Conservation (phyloP, 1,284 basidiomycete genomes). For the Meripilus lineatus region DNA sequence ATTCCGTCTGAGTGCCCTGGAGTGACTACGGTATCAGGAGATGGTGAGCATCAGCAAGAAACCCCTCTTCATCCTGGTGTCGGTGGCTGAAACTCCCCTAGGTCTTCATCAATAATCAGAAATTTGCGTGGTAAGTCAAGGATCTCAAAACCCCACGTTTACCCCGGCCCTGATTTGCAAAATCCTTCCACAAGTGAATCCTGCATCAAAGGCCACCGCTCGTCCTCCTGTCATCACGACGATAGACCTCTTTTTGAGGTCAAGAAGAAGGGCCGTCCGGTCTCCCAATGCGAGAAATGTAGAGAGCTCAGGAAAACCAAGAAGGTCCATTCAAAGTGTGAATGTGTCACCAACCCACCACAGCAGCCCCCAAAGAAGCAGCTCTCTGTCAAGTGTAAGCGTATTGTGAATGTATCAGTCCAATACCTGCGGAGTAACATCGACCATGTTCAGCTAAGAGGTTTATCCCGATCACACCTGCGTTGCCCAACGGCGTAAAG, state of each 20-base stretch:
- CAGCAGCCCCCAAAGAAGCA: constrained; percentile 10
- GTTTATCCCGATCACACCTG: constrained; percentile 24
- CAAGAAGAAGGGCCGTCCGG: constrained; percentile 77
- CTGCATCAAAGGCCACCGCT: constrained; percentile 82
- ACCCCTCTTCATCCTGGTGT: too few species aligned
- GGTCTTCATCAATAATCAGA: constrained; percentile 78
- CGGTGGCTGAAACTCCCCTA: too few species aligned
- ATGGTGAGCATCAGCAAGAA: too few species aligned
- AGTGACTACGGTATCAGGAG: too few species aligned
- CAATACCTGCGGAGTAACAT: background rate
- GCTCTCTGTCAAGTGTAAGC: constrained; percentile 15
- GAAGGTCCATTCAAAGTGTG: constrained; percentile 68
- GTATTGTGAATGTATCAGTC: background rate
- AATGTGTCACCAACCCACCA: constrained; percentile 30
- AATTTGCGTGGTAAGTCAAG: constrained; percentile 68
- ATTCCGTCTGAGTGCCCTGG: too few species aligned
- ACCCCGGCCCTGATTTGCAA: background rate
- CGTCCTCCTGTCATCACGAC: constrained; percentile 71
- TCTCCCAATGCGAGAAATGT: constrained; percentile 79
- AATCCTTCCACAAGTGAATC: constrained; percentile 48
- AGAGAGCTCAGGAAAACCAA: constrained; percentile 72
- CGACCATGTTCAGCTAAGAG: constrained; percentile 14
- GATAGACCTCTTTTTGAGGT: constrained; percentile 77
- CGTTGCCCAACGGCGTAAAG: constrained; percentile 25
- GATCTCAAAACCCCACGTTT: background rate